phyloP scores from a whole-genome alignment of 208 protist genomes.

The Phytomonas sp. region DNA sequence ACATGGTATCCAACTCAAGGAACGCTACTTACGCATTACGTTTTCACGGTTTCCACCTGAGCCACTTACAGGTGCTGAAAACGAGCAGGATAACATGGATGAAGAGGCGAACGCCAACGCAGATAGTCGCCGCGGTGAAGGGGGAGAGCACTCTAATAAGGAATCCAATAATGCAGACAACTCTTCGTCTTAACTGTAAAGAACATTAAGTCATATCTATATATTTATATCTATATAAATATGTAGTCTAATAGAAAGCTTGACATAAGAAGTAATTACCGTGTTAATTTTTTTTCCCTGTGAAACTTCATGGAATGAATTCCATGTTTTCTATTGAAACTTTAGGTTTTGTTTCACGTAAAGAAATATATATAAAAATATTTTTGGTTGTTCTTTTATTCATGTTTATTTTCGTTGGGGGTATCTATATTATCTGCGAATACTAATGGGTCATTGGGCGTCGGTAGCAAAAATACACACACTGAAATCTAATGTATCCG shows the following conservation, averaged over 20 bases:
- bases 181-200: background rate
- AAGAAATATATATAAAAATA: background rate
- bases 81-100: slow-evolving; percentile 9
- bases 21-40: slow-evolving; percentile 65
- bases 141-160: background rate
- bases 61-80: slow-evolving; percentile 25
- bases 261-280: slow-evolving; percentile 4
- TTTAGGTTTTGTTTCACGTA: background rate
- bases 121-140: slow-evolving; percentile 1
- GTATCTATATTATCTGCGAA: background rate
- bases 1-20: slow-evolving; percentile 54
- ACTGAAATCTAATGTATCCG: background rate
- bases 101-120: slow-evolving; percentile 7
- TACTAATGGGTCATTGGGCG: background rate
- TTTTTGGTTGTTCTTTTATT: slow-evolving; percentile 1
- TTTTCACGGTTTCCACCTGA: slow-evolving; percentile 78
- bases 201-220: background rate
- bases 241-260: background rate
- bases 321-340: background rate
- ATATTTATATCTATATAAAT: slow-evolving; percentile 6
- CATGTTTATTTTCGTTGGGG: background rate
- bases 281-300: background rate
- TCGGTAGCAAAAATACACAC: background rate
- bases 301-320: background rate
- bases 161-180: background rate